Evolutionary conservation across 169 alveolate species (phyloP).

Genomic region (Theileria luwenshuni): DNA sequence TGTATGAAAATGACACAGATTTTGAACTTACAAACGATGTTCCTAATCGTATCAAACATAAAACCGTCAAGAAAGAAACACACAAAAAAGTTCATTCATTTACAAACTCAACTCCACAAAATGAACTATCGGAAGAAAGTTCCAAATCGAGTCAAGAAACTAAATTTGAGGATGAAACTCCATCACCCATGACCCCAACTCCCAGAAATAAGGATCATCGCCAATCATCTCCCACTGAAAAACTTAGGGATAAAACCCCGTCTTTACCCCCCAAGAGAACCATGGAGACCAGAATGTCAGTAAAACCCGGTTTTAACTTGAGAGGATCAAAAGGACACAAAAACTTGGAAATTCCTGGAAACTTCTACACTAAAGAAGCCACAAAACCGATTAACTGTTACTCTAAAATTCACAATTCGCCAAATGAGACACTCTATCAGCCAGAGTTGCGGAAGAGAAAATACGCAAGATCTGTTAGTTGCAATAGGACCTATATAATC

Average conservation of each 20-base stretch:
- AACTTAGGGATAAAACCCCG: slow-evolving; percentile 1
- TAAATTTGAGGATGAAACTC: too few species aligned
- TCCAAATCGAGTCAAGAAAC: too few species aligned
- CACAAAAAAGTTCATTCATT: slow-evolving; percentile 4
- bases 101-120: slow-evolving; percentile 12
- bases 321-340: neutral
- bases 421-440: neutral
- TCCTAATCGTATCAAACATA: neutral
- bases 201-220: neutral
- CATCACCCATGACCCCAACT: too few species aligned
- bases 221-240: too few species aligned
- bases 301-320: neutral
- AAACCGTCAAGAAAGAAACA: neutral
- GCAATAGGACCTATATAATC: too few species aligned
- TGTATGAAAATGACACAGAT: neutral
- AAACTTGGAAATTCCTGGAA: neutral
- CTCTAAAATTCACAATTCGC: neutral
- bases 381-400: slow-evolving; percentile 2
- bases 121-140: slow-evolving; percentile 2
- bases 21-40: slow-evolving; percentile 6
- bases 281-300: neutral
- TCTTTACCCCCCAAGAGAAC: neutral
- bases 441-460: neutral
- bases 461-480: slow-evolving; percentile 4
- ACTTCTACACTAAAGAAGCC: neutral